phyloP scores from a whole-genome alignment of 257 asterid genomes.

The Marsdenia floribunda region DNA sequence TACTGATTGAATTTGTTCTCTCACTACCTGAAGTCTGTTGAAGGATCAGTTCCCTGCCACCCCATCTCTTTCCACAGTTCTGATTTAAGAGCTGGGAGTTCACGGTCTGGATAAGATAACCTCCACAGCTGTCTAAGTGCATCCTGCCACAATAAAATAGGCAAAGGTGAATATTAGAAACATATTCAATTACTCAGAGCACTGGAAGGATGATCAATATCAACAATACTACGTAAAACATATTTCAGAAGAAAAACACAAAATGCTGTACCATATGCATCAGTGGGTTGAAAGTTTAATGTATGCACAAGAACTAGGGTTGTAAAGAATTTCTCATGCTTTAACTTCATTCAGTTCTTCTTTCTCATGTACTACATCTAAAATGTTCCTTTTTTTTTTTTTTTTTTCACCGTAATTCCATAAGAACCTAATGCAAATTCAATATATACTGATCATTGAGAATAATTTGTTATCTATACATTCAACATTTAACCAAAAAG shows the following conservation, averaged over 20 bases:
- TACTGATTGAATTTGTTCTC: constrained; percentile 1
- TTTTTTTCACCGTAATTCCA: not conserved
- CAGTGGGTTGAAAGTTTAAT: too few relatives aligned
- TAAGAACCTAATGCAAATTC: not conserved
- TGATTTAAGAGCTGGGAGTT: constrained; percentile 80
- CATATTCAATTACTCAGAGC: not conserved
- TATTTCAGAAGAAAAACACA: not conserved
- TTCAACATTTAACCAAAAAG: not conserved
- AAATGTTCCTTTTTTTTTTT: not conserved
- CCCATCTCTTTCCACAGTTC: constrained; percentile 99
- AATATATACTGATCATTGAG: not conserved
- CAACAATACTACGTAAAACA: not conserved
- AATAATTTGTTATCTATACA: not conserved
- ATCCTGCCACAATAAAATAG: constrained; percentile 45
- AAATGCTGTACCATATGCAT: not conserved
- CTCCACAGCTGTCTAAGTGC: constrained; percentile 89
- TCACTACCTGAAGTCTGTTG: constrained; percentile 90
- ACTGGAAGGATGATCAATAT: not conserved
- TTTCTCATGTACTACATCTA: not conserved
- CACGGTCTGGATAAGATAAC: constrained; percentile 76
- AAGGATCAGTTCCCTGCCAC: constrained; percentile 98
- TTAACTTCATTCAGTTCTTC: not conserved
- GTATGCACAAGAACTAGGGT: not conserved
- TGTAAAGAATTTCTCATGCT: not conserved
- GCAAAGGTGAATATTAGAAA: not conserved